Conservation (phyloP, 345 rosid genomes). For the Eucalyptus pumila region DNA sequence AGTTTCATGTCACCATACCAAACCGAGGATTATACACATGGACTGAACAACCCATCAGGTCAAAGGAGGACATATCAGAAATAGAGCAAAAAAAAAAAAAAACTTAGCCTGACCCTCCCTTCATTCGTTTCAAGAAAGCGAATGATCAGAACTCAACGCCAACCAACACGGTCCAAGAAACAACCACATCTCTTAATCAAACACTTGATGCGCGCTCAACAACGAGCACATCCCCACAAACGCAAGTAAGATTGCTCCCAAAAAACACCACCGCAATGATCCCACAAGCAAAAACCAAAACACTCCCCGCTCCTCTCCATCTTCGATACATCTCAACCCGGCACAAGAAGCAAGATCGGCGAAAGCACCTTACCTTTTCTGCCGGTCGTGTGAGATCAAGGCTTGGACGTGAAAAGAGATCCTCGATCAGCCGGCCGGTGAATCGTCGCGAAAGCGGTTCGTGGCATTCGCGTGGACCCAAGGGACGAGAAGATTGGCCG, state of each 20-base stretch:
- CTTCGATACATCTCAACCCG: not conserved
- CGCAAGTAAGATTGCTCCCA: not conserved
- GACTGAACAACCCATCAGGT: not conserved
- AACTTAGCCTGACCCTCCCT: not conserved
- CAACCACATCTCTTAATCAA: not conserved
- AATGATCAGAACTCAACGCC: not conserved
- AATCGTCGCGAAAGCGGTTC: not conserved
- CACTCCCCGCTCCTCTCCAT: not conserved
- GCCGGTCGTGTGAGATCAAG: not conserved
- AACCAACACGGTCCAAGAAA: not conserved
- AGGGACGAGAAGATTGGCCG: too few relatives aligned
- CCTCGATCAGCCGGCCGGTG: not conserved
- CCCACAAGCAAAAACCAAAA: not conserved
- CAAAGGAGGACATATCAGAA: not conserved
- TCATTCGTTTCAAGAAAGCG: not conserved
- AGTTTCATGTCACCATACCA: not conserved
- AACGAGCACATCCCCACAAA: not conserved
- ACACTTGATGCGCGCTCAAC: not conserved
- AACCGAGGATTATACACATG: not conserved
- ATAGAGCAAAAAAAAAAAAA: not conserved
- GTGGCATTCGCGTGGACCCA: not conserved
- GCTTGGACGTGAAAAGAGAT: not conserved
- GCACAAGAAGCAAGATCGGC: not conserved
- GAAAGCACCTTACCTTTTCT: not conserved
- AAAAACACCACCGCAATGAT: not conserved